These are phyloP conservation scores for Graphilbum sp. DNA, from an alignment of 2,329 filamentous ascomycete species.

Conservation along the genomic window DNA sequence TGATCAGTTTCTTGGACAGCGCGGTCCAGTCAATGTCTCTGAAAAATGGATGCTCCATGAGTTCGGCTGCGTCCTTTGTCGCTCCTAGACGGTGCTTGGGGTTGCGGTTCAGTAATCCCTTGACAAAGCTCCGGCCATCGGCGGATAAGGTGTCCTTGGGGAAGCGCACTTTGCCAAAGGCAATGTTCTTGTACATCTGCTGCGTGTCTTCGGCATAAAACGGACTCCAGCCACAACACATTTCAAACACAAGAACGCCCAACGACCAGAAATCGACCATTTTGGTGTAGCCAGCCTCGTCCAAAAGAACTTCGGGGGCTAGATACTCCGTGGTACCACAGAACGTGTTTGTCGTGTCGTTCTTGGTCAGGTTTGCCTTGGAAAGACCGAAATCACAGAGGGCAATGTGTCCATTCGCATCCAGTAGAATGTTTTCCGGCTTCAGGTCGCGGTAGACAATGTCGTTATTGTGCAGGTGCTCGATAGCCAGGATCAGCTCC, in stretches of 20 bases:
- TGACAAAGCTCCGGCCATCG: slow-evolving; percentile 94
- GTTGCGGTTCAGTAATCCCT: slow-evolving; percentile 91
- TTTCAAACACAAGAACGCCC: slow-evolving; percentile 93
- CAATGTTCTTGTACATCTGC: slow-evolving; percentile 99
- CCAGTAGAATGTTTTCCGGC: slow-evolving; percentile 90
- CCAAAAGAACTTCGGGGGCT: slow-evolving; percentile 83
- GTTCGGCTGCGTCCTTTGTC: slow-evolving; percentile 76
- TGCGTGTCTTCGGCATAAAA: slow-evolving; percentile 99
- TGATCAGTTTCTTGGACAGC: slow-evolving; percentile 76
- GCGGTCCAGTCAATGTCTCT: slow-evolving; percentile 84
- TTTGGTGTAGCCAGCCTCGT: slow-evolving; percentile 96
- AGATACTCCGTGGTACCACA: slow-evolving; percentile 97
- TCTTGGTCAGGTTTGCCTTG: slow-evolving; percentile 92
- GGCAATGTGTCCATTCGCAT: slow-evolving; percentile 95
- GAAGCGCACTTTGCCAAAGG: slow-evolving; percentile 95
- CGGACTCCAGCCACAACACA: slow-evolving; percentile 98
- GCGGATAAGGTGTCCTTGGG: slow-evolving; percentile 86
- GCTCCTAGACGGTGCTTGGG: slow-evolving; percentile 89
- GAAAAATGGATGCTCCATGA: slow-evolving; percentile 93
- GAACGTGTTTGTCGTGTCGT: slow-evolving; percentile 97
- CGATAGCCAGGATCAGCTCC: slow-evolving; percentile 84
- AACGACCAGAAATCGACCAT: slow-evolving; percentile 99
- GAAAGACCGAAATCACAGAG: slow-evolving; percentile 95
- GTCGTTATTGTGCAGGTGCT: slow-evolving; percentile 90
- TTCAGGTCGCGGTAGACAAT: slow-evolving; percentile 97